Conservation (phyloP, 1,139 yeast species). For the Saccharomyces uvarum region DNA sequence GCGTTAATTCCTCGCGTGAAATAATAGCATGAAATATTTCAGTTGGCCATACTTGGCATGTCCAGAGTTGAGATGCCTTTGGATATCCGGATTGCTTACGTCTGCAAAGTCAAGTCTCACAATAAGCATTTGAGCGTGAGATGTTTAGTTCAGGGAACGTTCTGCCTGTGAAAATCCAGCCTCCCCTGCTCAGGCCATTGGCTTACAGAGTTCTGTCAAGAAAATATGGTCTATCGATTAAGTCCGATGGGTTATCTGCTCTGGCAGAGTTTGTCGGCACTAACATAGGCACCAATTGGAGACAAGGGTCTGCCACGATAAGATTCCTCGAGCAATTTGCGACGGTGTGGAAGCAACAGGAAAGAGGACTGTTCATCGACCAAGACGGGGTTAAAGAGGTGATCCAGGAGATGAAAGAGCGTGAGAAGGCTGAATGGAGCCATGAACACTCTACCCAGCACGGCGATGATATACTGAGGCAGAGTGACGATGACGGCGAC, state of each 20-base stretch:
- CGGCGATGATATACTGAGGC: constrained; percentile 10
- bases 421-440: constrained; percentile 15
- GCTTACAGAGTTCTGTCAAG: constrained; percentile 86
- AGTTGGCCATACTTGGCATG: neutral
- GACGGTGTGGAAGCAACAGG: constrained; percentile 78
- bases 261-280: constrained; percentile 69
- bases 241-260: constrained; percentile 70
- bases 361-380: constrained; percentile 77
- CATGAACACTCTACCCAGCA: constrained; percentile 7
- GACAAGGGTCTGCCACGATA: constrained; percentile 52
- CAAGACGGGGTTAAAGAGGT: constrained; percentile 61
- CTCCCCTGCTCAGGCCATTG: constrained; percentile 78
- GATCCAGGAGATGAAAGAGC: constrained; percentile 45
- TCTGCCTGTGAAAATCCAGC: constrained; percentile 68
- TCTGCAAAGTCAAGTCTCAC: neutral
- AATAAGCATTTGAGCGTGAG: neutral
- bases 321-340: constrained; percentile 74
- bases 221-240: constrained; percentile 84
- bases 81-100: neutral
- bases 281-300: constrained; percentile 82
- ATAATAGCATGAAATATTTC: neutral
- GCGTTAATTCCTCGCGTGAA: neutral
- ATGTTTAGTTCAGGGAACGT: constrained; percentile 29
- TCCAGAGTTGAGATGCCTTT: neutral
- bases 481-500: constrained; percentile 33